phyloP scores from a whole-genome alignment of 495 filamentous ascomycete species.

The Penicillium coffeae region DNA sequence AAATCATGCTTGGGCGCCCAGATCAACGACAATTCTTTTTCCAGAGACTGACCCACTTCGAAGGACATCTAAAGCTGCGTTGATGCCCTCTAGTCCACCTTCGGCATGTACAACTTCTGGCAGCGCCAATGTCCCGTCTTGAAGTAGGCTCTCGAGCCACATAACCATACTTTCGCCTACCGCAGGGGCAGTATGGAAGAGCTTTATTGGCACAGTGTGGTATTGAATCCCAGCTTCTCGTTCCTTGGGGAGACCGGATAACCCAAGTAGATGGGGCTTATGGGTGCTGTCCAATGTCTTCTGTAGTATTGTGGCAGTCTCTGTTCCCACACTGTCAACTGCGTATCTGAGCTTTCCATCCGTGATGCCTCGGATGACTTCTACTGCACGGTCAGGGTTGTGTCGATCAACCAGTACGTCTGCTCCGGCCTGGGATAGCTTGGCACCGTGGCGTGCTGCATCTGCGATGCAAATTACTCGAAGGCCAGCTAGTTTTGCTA shows the following conservation, averaged over 20 bases:
- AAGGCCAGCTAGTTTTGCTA: constrained; percentile 57
- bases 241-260: constrained; percentile 59
- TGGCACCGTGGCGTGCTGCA: constrained; percentile 55
- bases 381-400: constrained; percentile 53
- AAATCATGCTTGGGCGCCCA: constrained; percentile 14
- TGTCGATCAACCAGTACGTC: constrained; percentile 62
- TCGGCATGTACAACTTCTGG: constrained; percentile 57
- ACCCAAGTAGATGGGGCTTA: constrained; percentile 57
- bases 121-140: constrained; percentile 40
- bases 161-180: constrained; percentile 53
- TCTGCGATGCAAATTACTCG: constrained; percentile 57
- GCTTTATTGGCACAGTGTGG: constrained; percentile 65
- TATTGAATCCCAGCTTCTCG: constrained; percentile 39
- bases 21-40: constrained; percentile 55
- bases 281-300: constrained; percentile 35
- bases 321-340: constrained; percentile 58
- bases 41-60: constrained; percentile 54
- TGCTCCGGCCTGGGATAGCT: constrained; percentile 47
- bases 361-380: constrained; percentile 55
- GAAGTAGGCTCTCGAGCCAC: constrained; percentile 59
- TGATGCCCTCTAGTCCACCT: constrained; percentile 58
- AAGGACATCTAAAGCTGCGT: constrained; percentile 57
- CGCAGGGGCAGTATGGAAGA: constrained; percentile 58
- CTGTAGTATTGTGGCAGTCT: constrained; percentile 51
- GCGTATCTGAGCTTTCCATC: constrained; percentile 55